Conservation (phyloP, 371 early-diverging fungal species). For the Capillidium rhysosporum region DNA sequence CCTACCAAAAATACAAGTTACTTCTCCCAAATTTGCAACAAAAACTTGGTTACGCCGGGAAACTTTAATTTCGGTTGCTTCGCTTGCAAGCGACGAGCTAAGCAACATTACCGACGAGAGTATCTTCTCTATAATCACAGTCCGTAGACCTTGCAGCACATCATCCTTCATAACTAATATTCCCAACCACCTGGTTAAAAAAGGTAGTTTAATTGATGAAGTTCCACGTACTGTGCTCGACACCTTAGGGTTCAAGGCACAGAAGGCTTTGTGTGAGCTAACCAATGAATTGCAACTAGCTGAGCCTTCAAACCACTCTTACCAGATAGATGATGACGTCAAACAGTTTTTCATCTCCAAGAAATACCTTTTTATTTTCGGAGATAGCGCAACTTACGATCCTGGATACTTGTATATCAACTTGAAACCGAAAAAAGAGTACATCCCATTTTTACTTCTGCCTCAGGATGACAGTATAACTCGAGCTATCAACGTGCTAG, state of each 20-base stretch:
- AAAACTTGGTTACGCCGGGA: slow-evolving; percentile 74
- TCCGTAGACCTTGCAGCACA: slow-evolving; percentile 69
- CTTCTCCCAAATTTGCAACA: slow-evolving; percentile 15
- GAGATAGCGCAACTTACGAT: slow-evolving; percentile 28
- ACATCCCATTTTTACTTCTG: slow-evolving; percentile 33
- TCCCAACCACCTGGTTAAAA: slow-evolving; percentile 15
- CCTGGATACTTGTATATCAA: slow-evolving; percentile 35
- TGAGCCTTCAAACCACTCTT: no score
- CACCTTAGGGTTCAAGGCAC: not conserved
- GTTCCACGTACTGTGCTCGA: slow-evolving; percentile 7
- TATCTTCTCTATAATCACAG: slow-evolving; percentile 50
- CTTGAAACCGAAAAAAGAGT: slow-evolving; percentile 23
- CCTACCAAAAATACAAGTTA: no score
- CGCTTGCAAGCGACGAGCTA: slow-evolving; percentile 20
- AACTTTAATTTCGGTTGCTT: slow-evolving; percentile 49
- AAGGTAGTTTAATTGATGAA: slow-evolving; percentile 16
- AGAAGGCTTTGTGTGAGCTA: not conserved
- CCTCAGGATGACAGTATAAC: slow-evolving; percentile 54
- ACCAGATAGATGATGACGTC: not conserved
- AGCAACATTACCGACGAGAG: slow-evolving; percentile 10
- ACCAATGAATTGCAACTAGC: no score
- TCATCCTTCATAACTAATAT: slow-evolving; percentile 45
- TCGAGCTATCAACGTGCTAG: slow-evolving; percentile 61
- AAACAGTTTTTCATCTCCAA: not conserved
- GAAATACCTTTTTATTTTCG: slow-evolving; percentile 4